A percentile compares a stretch with the other conserved stretches of the same genome.
Conservation (phyloP, 257 asterid species). For the Cynanchum wilfordii region DNA sequence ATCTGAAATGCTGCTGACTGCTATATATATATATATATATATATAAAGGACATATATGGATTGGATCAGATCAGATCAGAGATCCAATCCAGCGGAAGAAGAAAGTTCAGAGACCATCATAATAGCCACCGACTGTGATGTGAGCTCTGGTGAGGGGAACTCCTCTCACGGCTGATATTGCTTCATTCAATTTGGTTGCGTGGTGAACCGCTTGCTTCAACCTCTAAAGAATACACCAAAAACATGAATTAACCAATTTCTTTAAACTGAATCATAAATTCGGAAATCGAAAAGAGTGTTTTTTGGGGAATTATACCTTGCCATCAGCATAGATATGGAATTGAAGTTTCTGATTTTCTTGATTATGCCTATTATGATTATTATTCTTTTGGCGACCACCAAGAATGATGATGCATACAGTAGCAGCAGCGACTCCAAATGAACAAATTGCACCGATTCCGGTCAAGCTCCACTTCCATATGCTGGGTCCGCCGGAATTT, state of each 20-base stretch:
- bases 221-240: slow-evolving; percentile 28
- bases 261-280: no score
- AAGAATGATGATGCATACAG: slow-evolving; percentile 55
- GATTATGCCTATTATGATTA: slow-evolving; percentile 14
- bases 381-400: slow-evolving; percentile 28
- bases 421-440: slow-evolving; percentile 59
- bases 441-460: slow-evolving; percentile 80
- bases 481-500: slow-evolving; percentile 30
- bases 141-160: slow-evolving; percentile 46
- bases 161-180: slow-evolving; percentile 46
- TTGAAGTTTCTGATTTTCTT: slow-evolving; percentile 39
- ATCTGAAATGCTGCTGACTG: no score
- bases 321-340: slow-evolving; percentile 49
- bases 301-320: slow-evolving; percentile 35
- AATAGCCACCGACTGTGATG: slow-evolving; percentile 59
- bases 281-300: background rate
- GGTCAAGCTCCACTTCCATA: slow-evolving; percentile 58
- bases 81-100: background rate
- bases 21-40: no score
- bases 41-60: no score
- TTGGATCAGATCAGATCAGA: background rate
- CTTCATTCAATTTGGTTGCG: slow-evolving; percentile 39
- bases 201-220: slow-evolving; percentile 40
- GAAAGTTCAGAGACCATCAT: slow-evolving; percentile 25
- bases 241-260: no score